Conservation (phyloP, 2,329 filamentous ascomycete genomes). For the Dactylonectria estremocensis region DNA sequence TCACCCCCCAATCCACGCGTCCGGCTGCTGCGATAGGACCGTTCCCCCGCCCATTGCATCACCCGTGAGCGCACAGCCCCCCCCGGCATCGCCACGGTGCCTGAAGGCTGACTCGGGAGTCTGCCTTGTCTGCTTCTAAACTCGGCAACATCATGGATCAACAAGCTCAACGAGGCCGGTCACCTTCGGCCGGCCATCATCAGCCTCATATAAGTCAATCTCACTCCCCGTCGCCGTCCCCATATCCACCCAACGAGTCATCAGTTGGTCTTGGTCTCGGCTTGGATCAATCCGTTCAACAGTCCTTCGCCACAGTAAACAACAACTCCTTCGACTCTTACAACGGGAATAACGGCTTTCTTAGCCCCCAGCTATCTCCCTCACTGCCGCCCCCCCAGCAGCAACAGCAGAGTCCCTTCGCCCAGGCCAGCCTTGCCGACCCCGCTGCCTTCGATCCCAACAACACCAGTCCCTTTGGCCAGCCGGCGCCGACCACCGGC, state of each 20-base stretch:
- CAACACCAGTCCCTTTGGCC: constrained; percentile 58
- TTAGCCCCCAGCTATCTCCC: constrained; percentile 62
- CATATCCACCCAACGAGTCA: constrained; percentile 64
- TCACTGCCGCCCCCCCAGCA: constrained; percentile 54
- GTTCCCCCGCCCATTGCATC: constrained; percentile 51
- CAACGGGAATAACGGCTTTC: constrained; percentile 63
- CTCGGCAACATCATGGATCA: constrained; percentile 59
- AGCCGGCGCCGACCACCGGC: constrained; percentile 56
- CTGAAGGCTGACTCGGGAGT: constrained; percentile 63
- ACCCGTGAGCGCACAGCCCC: constrained; percentile 59
- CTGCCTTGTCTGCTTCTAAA: constrained; percentile 60
- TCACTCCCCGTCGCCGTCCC: constrained; percentile 75
- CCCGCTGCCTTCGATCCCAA: constrained; percentile 59
- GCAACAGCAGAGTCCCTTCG: constrained; percentile 50
- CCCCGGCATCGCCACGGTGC: constrained; percentile 57
- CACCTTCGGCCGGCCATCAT: constrained; percentile 72
- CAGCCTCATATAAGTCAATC: constrained; percentile 77
- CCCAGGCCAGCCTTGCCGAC: constrained; percentile 53
- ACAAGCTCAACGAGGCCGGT: constrained; percentile 67
- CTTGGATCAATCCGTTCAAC: constrained; percentile 64
- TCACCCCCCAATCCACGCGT: constrained; percentile 50
- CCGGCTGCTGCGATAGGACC: constrained; percentile 47
- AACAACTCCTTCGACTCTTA: constrained; percentile 60
- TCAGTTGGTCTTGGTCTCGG: constrained; percentile 71
- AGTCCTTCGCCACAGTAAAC: constrained; percentile 54